phyloP scores from a whole-genome alignment of 2,329 filamentous ascomycete species.

The Grosmannia serpens region DNA sequence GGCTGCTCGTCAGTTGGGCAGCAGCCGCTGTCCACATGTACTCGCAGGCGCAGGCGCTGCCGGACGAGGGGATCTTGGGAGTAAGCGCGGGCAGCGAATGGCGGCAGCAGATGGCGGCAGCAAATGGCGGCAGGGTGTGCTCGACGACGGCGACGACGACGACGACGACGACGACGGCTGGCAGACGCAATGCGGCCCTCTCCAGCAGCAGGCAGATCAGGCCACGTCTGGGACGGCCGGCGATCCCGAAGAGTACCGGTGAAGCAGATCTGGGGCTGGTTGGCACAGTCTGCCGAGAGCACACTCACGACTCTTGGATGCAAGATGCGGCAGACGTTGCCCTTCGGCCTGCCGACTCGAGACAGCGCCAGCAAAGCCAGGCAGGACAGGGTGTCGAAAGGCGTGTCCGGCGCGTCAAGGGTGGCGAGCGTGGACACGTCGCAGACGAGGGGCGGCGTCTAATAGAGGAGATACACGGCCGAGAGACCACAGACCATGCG shows the following conservation, averaged over 20 bases:
- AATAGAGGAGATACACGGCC: neutral
- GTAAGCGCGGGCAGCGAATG: too few relatives aligned
- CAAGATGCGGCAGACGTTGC: too few relatives aligned
- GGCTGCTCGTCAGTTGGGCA: neutral
- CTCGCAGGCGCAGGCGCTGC: neutral
- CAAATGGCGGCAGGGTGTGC: too few relatives aligned
- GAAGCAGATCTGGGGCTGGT: neutral
- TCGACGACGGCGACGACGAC: too few relatives aligned
- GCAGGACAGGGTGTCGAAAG: neutral
- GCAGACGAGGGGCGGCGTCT: neutral
- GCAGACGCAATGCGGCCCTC: neutral
- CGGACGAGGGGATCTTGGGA: too few relatives aligned
- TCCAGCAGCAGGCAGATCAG: neutral
- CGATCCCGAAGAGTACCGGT: neutral
- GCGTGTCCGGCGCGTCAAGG: neutral
- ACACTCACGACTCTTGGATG: neutral
- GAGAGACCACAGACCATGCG: neutral
- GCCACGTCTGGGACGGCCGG: neutral
- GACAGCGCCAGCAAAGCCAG: neutral
- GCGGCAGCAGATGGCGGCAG: too few relatives aligned
- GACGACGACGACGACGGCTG: too few relatives aligned
- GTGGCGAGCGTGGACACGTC: neutral
- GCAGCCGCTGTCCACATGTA: neutral
- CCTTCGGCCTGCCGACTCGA: neutral
- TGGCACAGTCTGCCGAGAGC: neutral